Evolutionary conservation across 2,329 filamentous ascomycete genomes (phyloP), one percentile per base, ranked within the genome.

Genomic region (Colletotrichum cereale): DNA sequence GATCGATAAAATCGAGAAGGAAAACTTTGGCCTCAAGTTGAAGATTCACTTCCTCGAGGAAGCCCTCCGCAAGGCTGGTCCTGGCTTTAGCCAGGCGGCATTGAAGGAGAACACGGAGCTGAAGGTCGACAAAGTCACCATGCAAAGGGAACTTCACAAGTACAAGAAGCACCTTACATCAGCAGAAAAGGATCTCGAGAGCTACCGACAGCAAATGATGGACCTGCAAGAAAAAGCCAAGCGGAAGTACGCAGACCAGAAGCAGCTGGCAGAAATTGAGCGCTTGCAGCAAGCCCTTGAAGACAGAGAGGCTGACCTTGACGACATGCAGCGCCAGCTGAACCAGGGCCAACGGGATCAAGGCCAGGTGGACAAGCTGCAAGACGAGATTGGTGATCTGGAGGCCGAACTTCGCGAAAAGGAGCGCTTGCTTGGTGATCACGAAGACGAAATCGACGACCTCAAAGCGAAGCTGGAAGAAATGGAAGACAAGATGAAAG

Each of bases 11-110:
- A 96, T 99, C 76, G 95, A 98, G 79, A 99, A 99, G 84, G 96
- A 98, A 79, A 99, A 99, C 79, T 99, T 98, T 79, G 94, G 94
- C 31, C 86, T 99, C 65, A 98, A 98, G 82, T 88, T 98, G 76
- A 98, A 97, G 82, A 97, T 98, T 64, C 95, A 98, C 81, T 99
- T 97, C 80, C 87, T 99, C 67, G 95, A 99, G 80, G 94, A 98
- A 76, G 93, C 94, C 18, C 84, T 99, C 61, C 90, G 92, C 64
- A 97, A 97, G 80, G 90, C 92, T 66, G 96, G 96, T 0, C 95
- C 94, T 10, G 94, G 95, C 66, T 96, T 95, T 84, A 97, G 95
- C 77, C 93, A 97, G 80, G 90, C 91, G 38, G 94, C 96, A 4
- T 85, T 99, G 36, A 94, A 93, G 79, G 96, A 99, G 82, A 99